Conservation (phyloP, 2,329 filamentous ascomycete genomes). For the Penicillium aurantiogriseum region DNA sequence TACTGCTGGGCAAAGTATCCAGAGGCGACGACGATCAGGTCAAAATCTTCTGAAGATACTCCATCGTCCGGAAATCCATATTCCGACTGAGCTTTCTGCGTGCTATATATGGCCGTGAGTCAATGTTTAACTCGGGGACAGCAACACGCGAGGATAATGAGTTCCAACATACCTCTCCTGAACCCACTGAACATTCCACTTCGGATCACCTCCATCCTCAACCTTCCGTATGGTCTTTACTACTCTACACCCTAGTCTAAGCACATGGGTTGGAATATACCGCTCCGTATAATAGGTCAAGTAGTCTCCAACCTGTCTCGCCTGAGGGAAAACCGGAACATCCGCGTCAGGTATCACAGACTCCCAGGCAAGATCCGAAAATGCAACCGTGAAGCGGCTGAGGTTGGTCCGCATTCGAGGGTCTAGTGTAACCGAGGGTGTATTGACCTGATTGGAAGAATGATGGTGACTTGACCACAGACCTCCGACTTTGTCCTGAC, state of each 20-base stretch:
- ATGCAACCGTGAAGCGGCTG: conserved; percentile 68
- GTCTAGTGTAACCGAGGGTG: conserved; percentile 51
- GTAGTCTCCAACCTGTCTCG: conserved; percentile 74
- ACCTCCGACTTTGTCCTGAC: conserved; percentile 65
- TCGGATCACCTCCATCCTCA: conserved; percentile 23
- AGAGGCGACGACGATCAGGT: conserved; percentile 69
- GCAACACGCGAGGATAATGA: neutral
- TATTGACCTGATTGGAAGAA: neutral
- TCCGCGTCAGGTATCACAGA: conserved; percentile 40
- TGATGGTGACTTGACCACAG: conserved; percentile 63
- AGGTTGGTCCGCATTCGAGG: conserved; percentile 62
- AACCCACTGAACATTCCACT: conserved; percentile 42
- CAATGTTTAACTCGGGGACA: neutral
- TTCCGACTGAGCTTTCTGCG: neutral
- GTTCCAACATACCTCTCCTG: conserved; percentile 16
- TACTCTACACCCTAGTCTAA: conserved; percentile 52
- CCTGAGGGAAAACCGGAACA: conserved; percentile 67
- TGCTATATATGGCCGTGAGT: neutral
- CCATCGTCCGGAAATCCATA: neutral
- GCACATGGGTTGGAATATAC: conserved; percentile 52
- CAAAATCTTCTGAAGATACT: conserved; percentile 51
- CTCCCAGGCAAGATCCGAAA: conserved; percentile 67
- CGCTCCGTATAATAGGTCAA: conserved; percentile 62
- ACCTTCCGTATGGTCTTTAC: conserved; percentile 29
- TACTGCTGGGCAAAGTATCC: conserved; percentile 71